These are phyloP conservation scores for Cordyceps pruinosa DNA, from an alignment of 2,329 filamentous ascomycete species.

Conservation along the genomic window DNA sequence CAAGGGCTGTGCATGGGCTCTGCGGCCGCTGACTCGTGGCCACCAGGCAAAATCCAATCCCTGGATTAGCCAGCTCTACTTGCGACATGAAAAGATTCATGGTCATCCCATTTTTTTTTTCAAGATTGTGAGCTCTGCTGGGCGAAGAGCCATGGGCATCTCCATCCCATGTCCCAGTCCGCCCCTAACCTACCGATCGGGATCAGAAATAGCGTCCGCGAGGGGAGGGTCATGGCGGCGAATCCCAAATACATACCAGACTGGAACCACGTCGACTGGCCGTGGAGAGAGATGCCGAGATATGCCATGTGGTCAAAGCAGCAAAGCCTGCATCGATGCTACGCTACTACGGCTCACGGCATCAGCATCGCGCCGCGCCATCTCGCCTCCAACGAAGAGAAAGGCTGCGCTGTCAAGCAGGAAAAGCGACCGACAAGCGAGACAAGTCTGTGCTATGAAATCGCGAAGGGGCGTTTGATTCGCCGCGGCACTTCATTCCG, in stretches of 20 bases:
- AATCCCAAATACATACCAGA: too few species aligned
- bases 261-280: too few species aligned
- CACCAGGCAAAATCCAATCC: neutral
- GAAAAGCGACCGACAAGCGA: neutral
- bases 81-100: neutral
- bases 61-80: neutral
- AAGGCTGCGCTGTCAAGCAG: neutral
- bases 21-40: neutral
- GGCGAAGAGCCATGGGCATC: neutral
- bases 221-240: too few species aligned
- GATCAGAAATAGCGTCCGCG: slow-evolving; percentile 1
- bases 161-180: neutral
- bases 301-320: neutral
- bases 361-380: neutral
- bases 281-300: neutral
- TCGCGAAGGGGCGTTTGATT: neutral
- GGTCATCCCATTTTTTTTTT: neutral
- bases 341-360: slow-evolving; percentile 7
- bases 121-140: neutral
- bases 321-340: neutral
- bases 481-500: neutral
- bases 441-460: neutral
- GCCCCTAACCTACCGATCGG: neutral
- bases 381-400: too few species aligned
- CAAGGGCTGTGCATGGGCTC: too few species aligned